Base-by-base conservation (phyloP, 2,329 filamentous ascomycete species). In the Trichoderma koningiopsis region DNA sequence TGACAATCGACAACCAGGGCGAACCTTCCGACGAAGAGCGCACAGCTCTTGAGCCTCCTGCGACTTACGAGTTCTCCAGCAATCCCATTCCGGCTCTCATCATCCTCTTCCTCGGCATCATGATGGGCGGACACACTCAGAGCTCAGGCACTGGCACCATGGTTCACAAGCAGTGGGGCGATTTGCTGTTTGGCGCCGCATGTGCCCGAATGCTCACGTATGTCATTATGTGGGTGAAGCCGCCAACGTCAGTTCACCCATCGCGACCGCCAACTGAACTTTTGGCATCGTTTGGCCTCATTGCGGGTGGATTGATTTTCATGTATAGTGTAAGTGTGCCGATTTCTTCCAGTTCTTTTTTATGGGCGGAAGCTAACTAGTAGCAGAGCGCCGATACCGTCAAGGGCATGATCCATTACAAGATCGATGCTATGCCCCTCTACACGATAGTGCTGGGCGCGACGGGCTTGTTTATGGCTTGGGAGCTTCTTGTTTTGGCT, bases 111-210 rank as follows among this genome's bases (percentile, higher is more conserved):
- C 84, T 97, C 1, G 96, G 96, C 40, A 88, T 94, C 77, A 96
- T 97, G 92, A 98, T 98, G 95, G 91, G 91, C 76, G 93, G 92
- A 31, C 95, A 98, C 79, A 92, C 95, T 70, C 94, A 97, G 78
- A 79, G 84, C 33, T 92, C 89, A 70, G 93, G 93, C 90, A 86
- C 94, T 58, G 95, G 93, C 11, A 92, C 89, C 73, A 97, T 96
- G 92, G 87, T 98, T 60, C 95, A 98, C 81, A 91, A 91, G 77
- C 94, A 97, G 80, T 98, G 95, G 95, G 95, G 95, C 31, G 89
- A 89, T 75, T 86, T 98, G 73, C 86, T 98, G 65, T 86, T 92
- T 58, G 93, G 91, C 31, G 94, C 93, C 67, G 91, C 94, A 0
- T 85, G 96, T 69, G 90, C 93, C 29, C 89, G 95, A 58, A 89